Evolutionary conservation across 1,139 yeast species (phyloP), one percentile per base, ranked within the genome.

Genomic region (Yamadazyma aaseri): DNA sequence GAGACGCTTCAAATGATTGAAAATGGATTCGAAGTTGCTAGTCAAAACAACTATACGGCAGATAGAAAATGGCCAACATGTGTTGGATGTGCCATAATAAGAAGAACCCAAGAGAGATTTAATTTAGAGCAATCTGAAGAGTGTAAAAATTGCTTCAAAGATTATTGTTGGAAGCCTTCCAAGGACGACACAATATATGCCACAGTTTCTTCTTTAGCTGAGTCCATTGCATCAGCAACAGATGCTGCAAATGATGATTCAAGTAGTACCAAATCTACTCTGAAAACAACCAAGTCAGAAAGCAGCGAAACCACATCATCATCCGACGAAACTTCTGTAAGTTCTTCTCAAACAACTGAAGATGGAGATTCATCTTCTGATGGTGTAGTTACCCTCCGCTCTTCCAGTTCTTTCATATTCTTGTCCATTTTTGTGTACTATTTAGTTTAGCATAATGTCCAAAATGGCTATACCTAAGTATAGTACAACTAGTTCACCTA

Each of bases 11-110:
- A 56, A 3, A 44, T 65, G 38, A 62, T 68, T 26, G 46, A 49
- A 32, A 69, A 67, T 44, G 74, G 73, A 2, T 67, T 63, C 41
- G 73, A 67, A 46, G 55, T 54, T 3, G 51, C 65, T 7, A 51
- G 69, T 4, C 47, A 68, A 36, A 50, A 49, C 15, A 69, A 69
- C 42, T 43, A 57, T 5, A 55, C 73, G 3, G 59, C 56, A 29
- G 72, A 68, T 40, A 38, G 48, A 8, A 47, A 59, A 14, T 69
- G 73, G 73, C 57, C 63, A 5, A 59, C 60, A 1, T 69, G 75
- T 50, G 70, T 69, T 11, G 74, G 72, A 3, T 69, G 75, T 54
- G 75, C 75, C 4, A 58, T 69, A 16, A 65, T 69, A 26, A 54
- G 73, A 44, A 51, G 75, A 44, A 57, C 61, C 5, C 72, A 69